Base-by-base conservation (phyloP, 768 basidiomycete genomes). In the Goffeauzyma gilvescens region DNA sequence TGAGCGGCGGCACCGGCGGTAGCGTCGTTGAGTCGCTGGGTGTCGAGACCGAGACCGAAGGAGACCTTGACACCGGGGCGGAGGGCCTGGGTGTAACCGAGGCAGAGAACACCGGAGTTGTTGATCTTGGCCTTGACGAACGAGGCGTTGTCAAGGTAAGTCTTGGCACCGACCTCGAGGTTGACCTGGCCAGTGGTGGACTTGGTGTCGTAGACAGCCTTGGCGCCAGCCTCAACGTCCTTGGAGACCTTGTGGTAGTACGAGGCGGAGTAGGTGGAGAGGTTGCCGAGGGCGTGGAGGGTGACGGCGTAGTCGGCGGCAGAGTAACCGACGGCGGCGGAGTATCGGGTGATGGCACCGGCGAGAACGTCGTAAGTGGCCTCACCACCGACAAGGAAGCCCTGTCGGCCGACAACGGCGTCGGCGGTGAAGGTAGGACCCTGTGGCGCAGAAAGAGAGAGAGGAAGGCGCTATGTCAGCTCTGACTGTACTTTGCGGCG, bases 51-150 rank as follows among this genome's bases (percentile, higher is more conserved):
- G 58, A 95, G 75, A 68, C 90, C 89, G 65, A 95, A 87, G 38
- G 80, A 73, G 35, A 81, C 81, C 65, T 81, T 84, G 57, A 95
- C 82, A 57, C 87, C 87, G 39, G 84, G 84, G 52, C 65, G 81
- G 60, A 98, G 81, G 28, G 75, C 69, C 69, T 98, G 90, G 39
- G 86, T 90, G 49, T 61, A 83, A 75, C 59, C 79, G 52, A 90
- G 76, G 56, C 75, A 79, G 53, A 93, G 73, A 60, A 89, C 73
- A 72, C 89, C 89, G 45, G 76, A 64, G 69, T 89, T 90, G 76
- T 95, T 95, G 71, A 96, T 89, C 74, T 95, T 95, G 54, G 87
- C 83, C 74, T 98, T 96, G 68, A 95, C 73, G 60, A 83, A 95
- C 7, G 87, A 79, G 51, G 85, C 77, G 23, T 72, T 66, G 68